Percentiles rank a stretch among this genome's conserved stretches.
Conservation (phyloP, 176 grass and related monocot genomes). For the Juncus inflexus region DNA sequence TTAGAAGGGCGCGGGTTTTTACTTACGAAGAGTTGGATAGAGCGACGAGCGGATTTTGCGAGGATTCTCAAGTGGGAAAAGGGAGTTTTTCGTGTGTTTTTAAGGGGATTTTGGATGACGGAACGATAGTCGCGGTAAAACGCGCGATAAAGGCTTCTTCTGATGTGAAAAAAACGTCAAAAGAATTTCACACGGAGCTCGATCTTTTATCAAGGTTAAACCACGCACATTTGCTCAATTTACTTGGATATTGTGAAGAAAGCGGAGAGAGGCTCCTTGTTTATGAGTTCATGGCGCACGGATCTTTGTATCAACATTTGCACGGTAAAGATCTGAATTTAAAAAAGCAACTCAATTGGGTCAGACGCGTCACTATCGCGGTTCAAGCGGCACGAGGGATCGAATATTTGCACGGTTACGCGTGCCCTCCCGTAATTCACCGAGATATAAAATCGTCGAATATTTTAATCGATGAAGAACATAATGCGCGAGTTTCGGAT, state of each 20-base stretch:
- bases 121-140: slow-evolving; percentile 86
- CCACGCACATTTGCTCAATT: slow-evolving; percentile 88
- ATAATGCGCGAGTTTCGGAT: slow-evolving; percentile 90
- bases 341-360: slow-evolving; percentile 71
- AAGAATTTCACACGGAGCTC: slow-evolving; percentile 90
- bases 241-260: slow-evolving; percentile 96
- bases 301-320: slow-evolving; percentile 84
- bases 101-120: slow-evolving; percentile 82
- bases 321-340: slow-evolving; percentile 69
- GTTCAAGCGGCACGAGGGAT: slow-evolving; percentile 95
- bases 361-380: slow-evolving; percentile 83
- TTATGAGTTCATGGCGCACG: slow-evolving; percentile 99
- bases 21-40: slow-evolving; percentile 81
- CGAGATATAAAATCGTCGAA: slow-evolving; percentile 98
- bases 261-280: slow-evolving; percentile 83
- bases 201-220: slow-evolving; percentile 94
- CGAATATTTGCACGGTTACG: slow-evolving; percentile 96
- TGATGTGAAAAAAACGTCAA: slow-evolving; percentile 88
- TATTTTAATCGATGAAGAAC: slow-evolving; percentile 94
- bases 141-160: slow-evolving; percentile 72
- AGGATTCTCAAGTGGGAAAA: slow-evolving; percentile 80
- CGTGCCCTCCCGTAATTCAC: slow-evolving; percentile 94
- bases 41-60: slow-evolving; percentile 65
- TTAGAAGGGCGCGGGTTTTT: slow-evolving; percentile 78
- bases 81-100: slow-evolving; percentile 96